Evolutionary conservation across 2,329 filamentous ascomycete species (phyloP), one percentile per base, ranked within the genome.

Genomic region (Pyrenophora graminea): DNA sequence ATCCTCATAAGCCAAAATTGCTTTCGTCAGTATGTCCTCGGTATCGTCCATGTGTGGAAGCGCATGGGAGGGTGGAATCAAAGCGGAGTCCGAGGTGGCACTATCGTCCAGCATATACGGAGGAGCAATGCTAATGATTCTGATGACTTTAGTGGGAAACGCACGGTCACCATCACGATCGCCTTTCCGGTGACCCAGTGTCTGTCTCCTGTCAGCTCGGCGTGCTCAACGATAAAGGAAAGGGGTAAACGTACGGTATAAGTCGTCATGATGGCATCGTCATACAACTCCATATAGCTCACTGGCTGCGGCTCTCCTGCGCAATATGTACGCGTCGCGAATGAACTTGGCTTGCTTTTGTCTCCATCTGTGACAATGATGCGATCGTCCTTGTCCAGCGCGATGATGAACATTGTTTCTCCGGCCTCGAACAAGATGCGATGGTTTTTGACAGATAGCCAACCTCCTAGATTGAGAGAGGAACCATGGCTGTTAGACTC

Each of bases 181-280:
- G 15, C 47, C 48, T 2, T 30, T 38, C 17, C 44, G 33, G 4
- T 39, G 39, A 10, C 44, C 49, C 2, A 52, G 39, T 21, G 49
- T 52, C 49, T 52, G 4, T 8, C 19, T 0, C 2, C 2, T 10
- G 25, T 51, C 17, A 51, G 43, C 15, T 6, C 8, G 23, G 23
- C 23, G 23, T 1, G 31, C 36, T n/a, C 13, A 21, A 15, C 0
- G 15, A 15, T 4, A 1, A 3, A 1, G 2, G 3, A 7, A 1
- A 12, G 31, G 10, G 9, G 4, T 3, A 7, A 12, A 23, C 17
- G 2, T 42, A 48, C 49, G 5, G 49, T 39, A 17, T 52, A 52
- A 3, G 49, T 52, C 9, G 49, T 39, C 49, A 52, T 52, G n/a
- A 52, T 43, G 10, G 39, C 39, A 17, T 52, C 49, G 1, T 52